Evolutionary conservation across 2,329 filamentous ascomycete species (phyloP).

Genomic region (Lecanosticta acicola): DNA sequence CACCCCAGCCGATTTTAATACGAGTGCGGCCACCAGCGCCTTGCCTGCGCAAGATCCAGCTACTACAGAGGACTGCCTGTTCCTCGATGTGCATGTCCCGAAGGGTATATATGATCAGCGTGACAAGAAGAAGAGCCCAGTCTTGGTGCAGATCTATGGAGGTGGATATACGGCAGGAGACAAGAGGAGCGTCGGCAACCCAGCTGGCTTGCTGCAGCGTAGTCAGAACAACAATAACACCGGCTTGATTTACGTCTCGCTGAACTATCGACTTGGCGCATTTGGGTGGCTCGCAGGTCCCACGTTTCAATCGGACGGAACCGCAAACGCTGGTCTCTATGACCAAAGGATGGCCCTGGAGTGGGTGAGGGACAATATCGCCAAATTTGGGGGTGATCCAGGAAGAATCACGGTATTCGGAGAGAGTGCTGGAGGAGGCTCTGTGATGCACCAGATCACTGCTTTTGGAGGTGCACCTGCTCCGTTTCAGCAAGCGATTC

Average conservation of each 20-base stretch:
- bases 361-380: slow-evolving; percentile 46
- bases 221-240: slow-evolving; percentile 36
- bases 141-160: slow-evolving; percentile 40
- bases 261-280: slow-evolving; percentile 48
- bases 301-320: slow-evolving; percentile 38
- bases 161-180: slow-evolving; percentile 41
- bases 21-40: not conserved
- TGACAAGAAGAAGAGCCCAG: slow-evolving; percentile 18
- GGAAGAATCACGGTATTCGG: slow-evolving; percentile 39
- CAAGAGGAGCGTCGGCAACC: slow-evolving; percentile 34
- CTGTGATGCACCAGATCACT: slow-evolving; percentile 53
- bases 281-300: slow-evolving; percentile 47
- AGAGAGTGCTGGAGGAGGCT: slow-evolving; percentile 49
- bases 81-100: slow-evolving; percentile 37
- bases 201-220: slow-evolving; percentile 31
- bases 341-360: slow-evolving; percentile 54
- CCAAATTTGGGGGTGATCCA: slow-evolving; percentile 49
- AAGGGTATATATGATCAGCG: slow-evolving; percentile 28
- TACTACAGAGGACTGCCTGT: slow-evolving; percentile 37
- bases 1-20: not conserved
- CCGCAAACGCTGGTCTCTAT: slow-evolving; percentile 46
- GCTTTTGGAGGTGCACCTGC: slow-evolving; percentile 41
- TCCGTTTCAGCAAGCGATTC: slow-evolving; percentile 44
- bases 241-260: slow-evolving; percentile 42
- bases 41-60: slow-evolving; percentile 1